Percentiles rank a stretch among this genome's conserved stretches.
phyloP scores from a whole-genome alignment of 2,329 filamentous ascomycete species.

The Colletotrichum eleusines region DNA sequence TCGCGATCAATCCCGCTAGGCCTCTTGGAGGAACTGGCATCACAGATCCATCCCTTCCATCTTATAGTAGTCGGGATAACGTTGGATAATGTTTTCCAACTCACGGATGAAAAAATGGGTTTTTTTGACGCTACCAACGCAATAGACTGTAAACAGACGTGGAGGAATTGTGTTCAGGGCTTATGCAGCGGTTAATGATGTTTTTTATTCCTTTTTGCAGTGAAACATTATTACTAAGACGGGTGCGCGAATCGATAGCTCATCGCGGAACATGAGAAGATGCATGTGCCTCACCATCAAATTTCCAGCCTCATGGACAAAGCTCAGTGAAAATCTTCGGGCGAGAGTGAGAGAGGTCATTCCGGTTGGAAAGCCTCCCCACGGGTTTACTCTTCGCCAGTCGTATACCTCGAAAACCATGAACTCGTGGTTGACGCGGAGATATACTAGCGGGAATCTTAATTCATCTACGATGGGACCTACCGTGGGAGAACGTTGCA shows the following conservation, averaged over 20 bases:
- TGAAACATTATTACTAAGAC: neutral
- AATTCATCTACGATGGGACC: constrained; percentile 10
- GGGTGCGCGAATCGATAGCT: no score
- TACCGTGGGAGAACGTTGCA: constrained; percentile 43
- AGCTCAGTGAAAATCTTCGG: constrained; percentile 83
- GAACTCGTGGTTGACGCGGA: constrained; percentile 79
- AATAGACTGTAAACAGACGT: no score
- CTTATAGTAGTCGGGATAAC: no score
- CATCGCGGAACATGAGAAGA: neutral
- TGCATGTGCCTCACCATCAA: constrained; percentile 87
- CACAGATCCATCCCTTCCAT: no score
- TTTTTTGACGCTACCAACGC: no score
- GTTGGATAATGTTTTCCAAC: no score
- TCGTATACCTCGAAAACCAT: constrained; percentile 94
- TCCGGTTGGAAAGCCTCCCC: constrained; percentile 55
- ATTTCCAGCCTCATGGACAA: constrained; percentile 76
- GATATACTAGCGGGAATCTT: constrained; percentile 82
- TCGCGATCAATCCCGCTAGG: no score
- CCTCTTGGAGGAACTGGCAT: no score
- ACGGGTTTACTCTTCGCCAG: constrained; percentile 83
- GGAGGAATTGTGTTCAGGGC: neutral
- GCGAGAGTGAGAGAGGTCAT: constrained; percentile 71
- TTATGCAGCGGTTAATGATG: neutral
- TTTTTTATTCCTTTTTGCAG: neutral
- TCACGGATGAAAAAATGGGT: no score